These are phyloP conservation scores for Spathaspora hagerdaliae DNA, from an alignment of 805 yeast species.

Conservation along the genomic window DNA sequence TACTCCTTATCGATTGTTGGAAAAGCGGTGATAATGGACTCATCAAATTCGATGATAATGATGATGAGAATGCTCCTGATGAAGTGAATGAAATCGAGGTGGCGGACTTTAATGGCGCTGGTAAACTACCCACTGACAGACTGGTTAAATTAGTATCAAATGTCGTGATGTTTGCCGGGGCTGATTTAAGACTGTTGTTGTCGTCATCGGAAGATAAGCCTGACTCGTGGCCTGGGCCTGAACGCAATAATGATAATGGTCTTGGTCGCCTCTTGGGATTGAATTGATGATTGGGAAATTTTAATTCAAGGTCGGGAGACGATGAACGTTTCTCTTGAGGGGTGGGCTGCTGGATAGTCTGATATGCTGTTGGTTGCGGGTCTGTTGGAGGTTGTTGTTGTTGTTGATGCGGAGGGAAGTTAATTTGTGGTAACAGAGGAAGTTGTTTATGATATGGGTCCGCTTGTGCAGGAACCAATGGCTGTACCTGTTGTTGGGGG, in stretches of 20 bases:
- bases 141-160: background rate
- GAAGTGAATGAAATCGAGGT: conserved; percentile 1
- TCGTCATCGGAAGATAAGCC: conserved; percentile 1
- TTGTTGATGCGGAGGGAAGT: background rate
- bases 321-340: background rate
- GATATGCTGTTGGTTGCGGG: conserved; percentile 4
- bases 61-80: conserved; percentile 6
- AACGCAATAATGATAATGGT: conserved; percentile 34
- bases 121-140: conserved; percentile 15
- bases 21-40: conserved; percentile 39
- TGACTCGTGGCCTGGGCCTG: conserved; percentile 17
- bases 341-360: background rate
- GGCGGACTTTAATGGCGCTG: conserved; percentile 14
- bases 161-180: conserved; percentile 4
- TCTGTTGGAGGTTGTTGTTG: background rate
- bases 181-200: conserved; percentile 3
- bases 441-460: background rate
- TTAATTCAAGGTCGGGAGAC: conserved; percentile 5
- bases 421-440: background rate
- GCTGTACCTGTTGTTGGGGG: background rate
- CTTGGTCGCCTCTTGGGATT: conserved; percentile 39
- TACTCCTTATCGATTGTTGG: conserved; percentile 32
- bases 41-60: conserved; percentile 26
- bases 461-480: background rate
- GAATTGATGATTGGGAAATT: conserved; percentile 21